Evolutionary conservation across 805 yeast genomes (phyloP).

Genomic region (Candida andamanensis): DNA sequence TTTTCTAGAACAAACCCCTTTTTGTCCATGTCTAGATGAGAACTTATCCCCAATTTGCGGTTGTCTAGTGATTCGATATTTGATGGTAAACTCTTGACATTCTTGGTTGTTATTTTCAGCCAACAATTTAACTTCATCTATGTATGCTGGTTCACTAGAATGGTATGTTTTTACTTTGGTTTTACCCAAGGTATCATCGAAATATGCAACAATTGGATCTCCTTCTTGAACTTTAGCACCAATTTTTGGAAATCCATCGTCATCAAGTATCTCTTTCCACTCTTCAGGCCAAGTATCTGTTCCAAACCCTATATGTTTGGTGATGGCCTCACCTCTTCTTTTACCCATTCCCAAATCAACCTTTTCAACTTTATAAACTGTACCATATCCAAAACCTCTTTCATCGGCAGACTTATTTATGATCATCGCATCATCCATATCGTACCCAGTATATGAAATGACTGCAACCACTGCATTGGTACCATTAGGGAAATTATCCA

Average conservation of each 20-base stretch:
- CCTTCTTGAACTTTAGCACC: conserved; percentile 91
- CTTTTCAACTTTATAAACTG: conserved; percentile 91
- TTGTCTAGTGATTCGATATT: conserved; percentile 83
- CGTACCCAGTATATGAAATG: conserved; percentile 97
- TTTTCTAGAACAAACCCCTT: conserved; percentile 96
- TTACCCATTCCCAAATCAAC: conserved; percentile 74
- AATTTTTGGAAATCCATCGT: conserved; percentile 87
- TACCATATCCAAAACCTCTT: conserved; percentile 97
- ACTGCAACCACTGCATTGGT: conserved; percentile 98
- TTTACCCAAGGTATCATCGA: conserved; percentile 84
- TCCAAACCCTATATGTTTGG: conserved; percentile 94
- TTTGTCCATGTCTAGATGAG: conserved; percentile 96
- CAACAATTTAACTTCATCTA: conserved; percentile 88
- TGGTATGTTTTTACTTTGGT: conserved; percentile 92
- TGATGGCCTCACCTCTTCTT: conserved; percentile 89
- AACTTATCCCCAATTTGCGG: conserved; percentile 97
- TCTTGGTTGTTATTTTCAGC: conserved; percentile 81
- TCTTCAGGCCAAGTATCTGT: conserved; percentile 85
- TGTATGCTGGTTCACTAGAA: conserved; percentile 88
- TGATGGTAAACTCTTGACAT: conserved; percentile 79
- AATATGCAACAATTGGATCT: conserved; percentile 91
- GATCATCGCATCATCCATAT: conserved; percentile 99
- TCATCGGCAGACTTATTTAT: conserved; percentile 96
- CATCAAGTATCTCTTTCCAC: conserved; percentile 85
- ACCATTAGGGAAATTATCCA: conserved; percentile 98